Conservation (phyloP, 2,329 filamentous ascomycete genomes). For the Trematosphaeria pertusa region DNA sequence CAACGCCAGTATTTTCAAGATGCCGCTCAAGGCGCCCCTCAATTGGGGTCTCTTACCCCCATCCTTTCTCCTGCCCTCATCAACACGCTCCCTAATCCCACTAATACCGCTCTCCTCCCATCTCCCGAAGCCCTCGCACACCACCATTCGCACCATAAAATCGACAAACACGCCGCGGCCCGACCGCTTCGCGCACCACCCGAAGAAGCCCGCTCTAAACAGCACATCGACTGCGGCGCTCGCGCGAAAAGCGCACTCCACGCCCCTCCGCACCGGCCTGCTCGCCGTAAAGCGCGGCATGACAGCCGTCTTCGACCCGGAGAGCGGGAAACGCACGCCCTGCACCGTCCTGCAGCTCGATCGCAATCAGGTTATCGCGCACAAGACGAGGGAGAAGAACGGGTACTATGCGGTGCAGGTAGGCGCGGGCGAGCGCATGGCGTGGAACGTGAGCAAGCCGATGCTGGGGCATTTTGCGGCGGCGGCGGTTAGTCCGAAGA, state of each 20-base stretch:
- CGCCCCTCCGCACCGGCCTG: conserved; percentile 77
- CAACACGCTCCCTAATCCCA: conserved; percentile 31
- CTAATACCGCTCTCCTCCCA: conserved; percentile 22
- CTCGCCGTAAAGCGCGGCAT: conserved; percentile 94
- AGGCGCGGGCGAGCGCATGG: conserved; percentile 76
- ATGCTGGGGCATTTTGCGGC: conserved; percentile 87
- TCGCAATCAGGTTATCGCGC: conserved; percentile 84
- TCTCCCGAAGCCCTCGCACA: conserved; percentile 25
- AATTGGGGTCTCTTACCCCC: conserved; percentile 41
- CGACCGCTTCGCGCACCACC: conserved; percentile 62
- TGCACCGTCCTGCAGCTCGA: conserved; percentile 96
- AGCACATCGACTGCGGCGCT: conserved; percentile 66
- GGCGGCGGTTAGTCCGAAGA: conserved; percentile 82
- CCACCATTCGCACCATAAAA: conserved; percentile 55
- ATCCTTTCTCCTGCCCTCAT: conserved; percentile 37
- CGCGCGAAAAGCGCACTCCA: conserved; percentile 62
- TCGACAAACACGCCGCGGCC: conserved; percentile 61
- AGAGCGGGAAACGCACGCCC: conserved; percentile 76
- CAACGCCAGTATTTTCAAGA: conserved; percentile 6
- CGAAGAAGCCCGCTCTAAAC: conserved; percentile 59
- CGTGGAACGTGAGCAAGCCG: conserved; percentile 80
- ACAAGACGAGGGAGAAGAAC: conserved; percentile 80
- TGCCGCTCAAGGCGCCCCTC: conserved; percentile 45
- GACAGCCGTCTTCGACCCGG: conserved; percentile 83
- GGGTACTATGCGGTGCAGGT: conserved; percentile 96